phyloP scores from a whole-genome alignment of 2,329 filamentous ascomycete species.

The Verticillium nubilum region DNA sequence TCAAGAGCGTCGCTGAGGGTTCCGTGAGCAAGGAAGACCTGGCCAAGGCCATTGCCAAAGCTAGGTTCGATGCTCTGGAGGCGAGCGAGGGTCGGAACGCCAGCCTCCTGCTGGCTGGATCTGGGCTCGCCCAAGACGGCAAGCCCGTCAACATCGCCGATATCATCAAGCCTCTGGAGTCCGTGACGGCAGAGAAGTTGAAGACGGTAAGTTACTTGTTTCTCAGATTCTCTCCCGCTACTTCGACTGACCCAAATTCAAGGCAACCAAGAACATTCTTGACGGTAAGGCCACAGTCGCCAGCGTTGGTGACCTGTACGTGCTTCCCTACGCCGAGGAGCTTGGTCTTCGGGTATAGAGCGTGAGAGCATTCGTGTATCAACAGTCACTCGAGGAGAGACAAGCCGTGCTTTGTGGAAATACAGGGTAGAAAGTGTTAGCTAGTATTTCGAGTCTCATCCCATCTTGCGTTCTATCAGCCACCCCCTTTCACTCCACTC shows the following conservation, averaged over 20 bases:
- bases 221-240: not conserved
- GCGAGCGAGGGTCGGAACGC: slow-evolving; percentile 71
- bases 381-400: slow-evolving; percentile 30
- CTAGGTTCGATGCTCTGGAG: slow-evolving; percentile 88
- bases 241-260: slow-evolving; percentile 4
- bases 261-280: slow-evolving; percentile 85
- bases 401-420: slow-evolving; percentile 38
- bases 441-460: not conserved
- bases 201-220: slow-evolving; percentile 63
- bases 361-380: slow-evolving; percentile 28
- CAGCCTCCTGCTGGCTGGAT: slow-evolving; percentile 77
- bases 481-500: too few relatives aligned
- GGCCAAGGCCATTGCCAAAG: slow-evolving; percentile 84
- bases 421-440: slow-evolving; percentile 35
- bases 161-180: slow-evolving; percentile 71
- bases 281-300: slow-evolving; percentile 86
- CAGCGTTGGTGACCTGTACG: slow-evolving; percentile 84
- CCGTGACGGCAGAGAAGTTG: slow-evolving; percentile 77
- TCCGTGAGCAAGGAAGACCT: slow-evolving; percentile 78
- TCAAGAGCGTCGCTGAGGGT: slow-evolving; percentile 76
- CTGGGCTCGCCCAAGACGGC: slow-evolving; percentile 73
- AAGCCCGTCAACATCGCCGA: slow-evolving; percentile 81
- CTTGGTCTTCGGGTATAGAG: slow-evolving; percentile 89
- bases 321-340: slow-evolving; percentile 89
- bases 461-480: not conserved